phyloP scores from a whole-genome alignment of 1,284 basidiomycete genomes.

The Ustilago tritici region DNA sequence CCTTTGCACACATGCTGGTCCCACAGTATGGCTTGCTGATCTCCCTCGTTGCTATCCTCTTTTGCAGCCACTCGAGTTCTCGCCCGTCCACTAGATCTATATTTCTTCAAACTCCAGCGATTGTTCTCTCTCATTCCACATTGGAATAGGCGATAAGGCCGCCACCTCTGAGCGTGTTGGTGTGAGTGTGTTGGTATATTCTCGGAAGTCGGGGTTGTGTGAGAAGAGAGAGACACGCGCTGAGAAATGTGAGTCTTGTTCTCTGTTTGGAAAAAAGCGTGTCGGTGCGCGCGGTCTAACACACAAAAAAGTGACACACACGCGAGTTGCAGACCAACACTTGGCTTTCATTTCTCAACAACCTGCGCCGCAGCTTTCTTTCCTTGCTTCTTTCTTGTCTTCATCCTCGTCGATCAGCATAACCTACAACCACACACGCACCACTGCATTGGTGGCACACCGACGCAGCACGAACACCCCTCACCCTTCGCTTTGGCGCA shows the following conservation, averaged over 20 bases:
- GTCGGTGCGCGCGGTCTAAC: conserved; percentile 13
- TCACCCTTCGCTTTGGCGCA: neutral
- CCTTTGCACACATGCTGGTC: too few species aligned
- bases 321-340: conserved; percentile 17
- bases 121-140: too few species aligned
- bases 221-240: neutral
- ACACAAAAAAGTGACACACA: conserved; percentile 6
- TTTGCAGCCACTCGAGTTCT: conserved; percentile 47
- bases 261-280: neutral
- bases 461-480: neutral
- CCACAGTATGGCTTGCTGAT: neutral
- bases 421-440: neutral
- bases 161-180: neutral
- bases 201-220: conserved; percentile 10
- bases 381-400: neutral
- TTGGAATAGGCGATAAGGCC: too few species aligned
- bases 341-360: neutral
- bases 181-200: neutral
- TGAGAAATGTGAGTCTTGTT: neutral
- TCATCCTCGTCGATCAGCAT: neutral
- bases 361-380: neutral
- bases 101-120: too few species aligned
- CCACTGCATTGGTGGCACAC: neutral
- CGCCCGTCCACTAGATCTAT: conserved; percentile 31
- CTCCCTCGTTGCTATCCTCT: neutral